A percentile compares a stretch with the other conserved stretches of the same genome.
Evolutionary conservation across 2,329 filamentous ascomycete species (phyloP).

Genomic region (Neonectria hederae): DNA sequence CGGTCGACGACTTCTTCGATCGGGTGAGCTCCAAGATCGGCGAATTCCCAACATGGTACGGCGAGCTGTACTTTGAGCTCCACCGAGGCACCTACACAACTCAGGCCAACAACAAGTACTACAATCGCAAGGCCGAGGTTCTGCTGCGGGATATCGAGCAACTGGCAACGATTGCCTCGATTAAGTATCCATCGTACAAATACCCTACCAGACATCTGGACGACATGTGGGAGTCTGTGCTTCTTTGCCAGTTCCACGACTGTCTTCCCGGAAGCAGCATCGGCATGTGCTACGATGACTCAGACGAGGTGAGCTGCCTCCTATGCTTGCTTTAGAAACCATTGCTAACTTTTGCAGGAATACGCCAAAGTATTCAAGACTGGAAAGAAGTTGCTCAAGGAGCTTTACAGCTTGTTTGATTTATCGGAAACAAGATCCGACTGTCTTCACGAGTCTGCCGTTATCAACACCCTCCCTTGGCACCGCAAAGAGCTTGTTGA

Average conservation of each 20-base stretch:
- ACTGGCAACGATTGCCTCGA: conserved; percentile 83
- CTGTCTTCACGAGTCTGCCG: conserved; percentile 62
- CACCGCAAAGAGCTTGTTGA: conserved; percentile 77
- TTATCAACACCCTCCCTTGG: conserved; percentile 91
- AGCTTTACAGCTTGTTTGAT: conserved; percentile 74
- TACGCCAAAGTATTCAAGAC: conserved; percentile 85
- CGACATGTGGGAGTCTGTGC: conserved; percentile 90
- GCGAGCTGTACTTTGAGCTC: conserved; percentile 96
- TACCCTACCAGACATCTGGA: conserved; percentile 97
- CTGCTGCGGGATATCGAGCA: conserved; percentile 89
- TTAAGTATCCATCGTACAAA: conserved; percentile 77
- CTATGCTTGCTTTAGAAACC: neutral
- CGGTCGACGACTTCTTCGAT: conserved; percentile 95
- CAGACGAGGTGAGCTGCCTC: conserved; percentile 69
- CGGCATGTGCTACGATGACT: conserved; percentile 98
- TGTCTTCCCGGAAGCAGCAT: conserved; percentile 95
- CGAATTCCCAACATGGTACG: conserved; percentile 93
- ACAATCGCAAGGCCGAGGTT: conserved; percentile 88
- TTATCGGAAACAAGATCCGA: conserved; percentile 58
- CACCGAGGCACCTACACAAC: conserved; percentile 98
- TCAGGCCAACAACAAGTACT: conserved; percentile 95
- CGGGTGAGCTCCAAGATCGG: conserved; percentile 80
- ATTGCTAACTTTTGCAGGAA: conserved; percentile 56
- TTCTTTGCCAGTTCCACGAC: conserved; percentile 97
- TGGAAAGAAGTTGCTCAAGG: conserved; percentile 75